Evolutionary conservation across 257 asterid genomes (phyloP), one percentile per base, ranked within the genome.

Genomic region (Rubia yunnanensis): DNA sequence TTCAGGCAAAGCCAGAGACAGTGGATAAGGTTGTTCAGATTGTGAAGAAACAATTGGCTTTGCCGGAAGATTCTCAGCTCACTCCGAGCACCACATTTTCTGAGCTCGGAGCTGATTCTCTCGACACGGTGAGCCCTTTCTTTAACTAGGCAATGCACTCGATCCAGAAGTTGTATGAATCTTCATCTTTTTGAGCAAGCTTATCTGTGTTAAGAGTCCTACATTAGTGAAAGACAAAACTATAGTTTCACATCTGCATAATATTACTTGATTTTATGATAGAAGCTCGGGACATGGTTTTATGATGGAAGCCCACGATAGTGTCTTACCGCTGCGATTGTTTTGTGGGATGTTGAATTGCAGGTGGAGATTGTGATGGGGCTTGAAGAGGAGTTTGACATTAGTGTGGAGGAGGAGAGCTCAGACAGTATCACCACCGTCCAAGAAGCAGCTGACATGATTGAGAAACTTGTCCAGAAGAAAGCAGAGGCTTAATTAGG

Each of bases 361-460:
- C 86, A 89, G 95, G 94, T 89, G 71, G 96, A 89, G 26, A 89
- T 89, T 22, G 96, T 89, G 5, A 85, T 89, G 95, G 86, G 86
- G 67, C 74, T 89, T 17, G 95, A 89, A 75, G 91, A 85, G 65
- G 89, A 75, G 70, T 89, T 89, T 50, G 80, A 76, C 27, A 89
- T 89, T 41, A 80, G 57, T 0, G 88, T 89, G 75, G 94, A 85
- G 64, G 95, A 89, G 30, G 94, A 85, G 72, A 87, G 73, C 61
- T 77, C 94, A 0, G 91, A 85, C 78, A 82, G 72, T 62, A 87
- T 89, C 59, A 75, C 85, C 10, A 85, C 86, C 9, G 86, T 89
- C 41, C 84, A 85, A 74, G 89, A 85, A 69, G 96, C 95, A 6
- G 96, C 96, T 13, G 95, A 89, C 52, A 64, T 87, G 77, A 86